Evolutionary conservation across 2,329 filamentous ascomycete species (phyloP), one percentile per base, ranked within the genome.

Genomic region (Colletotrichum tanaceti): DNA sequence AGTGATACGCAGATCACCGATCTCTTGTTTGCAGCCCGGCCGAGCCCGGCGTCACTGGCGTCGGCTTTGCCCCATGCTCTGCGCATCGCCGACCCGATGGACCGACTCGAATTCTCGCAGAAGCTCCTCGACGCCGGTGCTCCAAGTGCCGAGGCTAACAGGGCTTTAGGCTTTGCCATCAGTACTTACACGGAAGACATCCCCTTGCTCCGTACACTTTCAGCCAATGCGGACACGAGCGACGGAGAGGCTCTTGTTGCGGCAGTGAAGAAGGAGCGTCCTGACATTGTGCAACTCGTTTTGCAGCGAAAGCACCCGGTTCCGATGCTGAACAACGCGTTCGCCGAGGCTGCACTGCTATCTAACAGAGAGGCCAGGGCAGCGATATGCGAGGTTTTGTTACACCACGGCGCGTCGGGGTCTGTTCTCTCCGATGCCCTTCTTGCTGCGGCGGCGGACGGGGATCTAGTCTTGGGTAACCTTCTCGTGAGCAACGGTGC

Each of bases 401-500:
- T 87, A 0, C 78, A 78, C 49, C 80, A 80, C 2, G 85, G 85
- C 1, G 81, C 86, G 0, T 80, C 82, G 0, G 78, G 81, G 0
- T 74, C 80, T 0, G 79, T 79, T 0, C 80, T 87, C 0, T 87
- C 85, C 0, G 80, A 83, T 20, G 85, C 85, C 0, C 74, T 89
- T 0, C 76, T 88, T 0, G 75, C 81, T 1, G 86, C 86, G 0
- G 84, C 86, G 0, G 78, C 83, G 0, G 85, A 87, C 20, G 85
- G 85, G 1, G 87, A 89, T 69, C 67, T 87, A 10, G 77, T 79
- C 9, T 81, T 88, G 1, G 84, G 85, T 18, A 80, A 81, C 38
- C 75, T 87, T 1, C 79, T 89, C 9, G 81, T 88, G 58, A 77
- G 81, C 10, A 79, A 87, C 54, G 86, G 86, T 0, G 87, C 85